phyloP scores from a whole-genome alignment of 148 eudicot genomes.

The Rhododendron vialii region DNA sequence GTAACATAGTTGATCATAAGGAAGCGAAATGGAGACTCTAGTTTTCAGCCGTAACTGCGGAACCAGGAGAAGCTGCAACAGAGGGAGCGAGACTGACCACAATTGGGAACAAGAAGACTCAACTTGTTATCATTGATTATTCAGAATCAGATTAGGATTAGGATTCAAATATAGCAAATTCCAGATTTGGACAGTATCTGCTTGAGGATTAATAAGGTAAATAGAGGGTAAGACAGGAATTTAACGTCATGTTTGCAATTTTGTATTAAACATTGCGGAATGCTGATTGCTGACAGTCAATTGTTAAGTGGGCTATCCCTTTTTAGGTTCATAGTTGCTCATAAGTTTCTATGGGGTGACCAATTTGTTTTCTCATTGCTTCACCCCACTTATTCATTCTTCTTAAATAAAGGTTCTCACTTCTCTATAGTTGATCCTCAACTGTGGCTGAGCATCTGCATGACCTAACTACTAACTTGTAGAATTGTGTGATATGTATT shows the following conservation, averaged over 20 bases:
- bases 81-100: not conserved
- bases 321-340: not conserved
- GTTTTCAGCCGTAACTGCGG: not conserved
- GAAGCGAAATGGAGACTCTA: not conserved
- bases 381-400: not conserved
- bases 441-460: not conserved
- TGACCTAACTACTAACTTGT: not conserved
- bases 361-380: not conserved
- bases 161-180: not conserved
- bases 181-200: not conserved
- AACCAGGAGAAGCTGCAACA: not conserved
- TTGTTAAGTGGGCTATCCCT: not conserved
- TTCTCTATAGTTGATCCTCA: not conserved
- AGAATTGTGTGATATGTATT: not conserved
- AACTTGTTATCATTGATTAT: not conserved
- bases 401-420: not conserved
- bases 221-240: not conserved
- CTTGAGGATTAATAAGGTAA: not conserved
- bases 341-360: not conserved
- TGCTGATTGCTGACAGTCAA: not conserved
- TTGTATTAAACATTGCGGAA: not conserved
- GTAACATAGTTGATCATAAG: not conserved
- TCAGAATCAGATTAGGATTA: not conserved
- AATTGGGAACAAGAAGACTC: not conserved
- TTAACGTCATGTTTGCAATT: not conserved